A percentile compares a stretch with the other conserved stretches of the same genome.
These are phyloP conservation scores for Lophiostoma macrostomum DNA, from an alignment of 495 filamentous ascomycete species.

Conservation along the genomic window DNA sequence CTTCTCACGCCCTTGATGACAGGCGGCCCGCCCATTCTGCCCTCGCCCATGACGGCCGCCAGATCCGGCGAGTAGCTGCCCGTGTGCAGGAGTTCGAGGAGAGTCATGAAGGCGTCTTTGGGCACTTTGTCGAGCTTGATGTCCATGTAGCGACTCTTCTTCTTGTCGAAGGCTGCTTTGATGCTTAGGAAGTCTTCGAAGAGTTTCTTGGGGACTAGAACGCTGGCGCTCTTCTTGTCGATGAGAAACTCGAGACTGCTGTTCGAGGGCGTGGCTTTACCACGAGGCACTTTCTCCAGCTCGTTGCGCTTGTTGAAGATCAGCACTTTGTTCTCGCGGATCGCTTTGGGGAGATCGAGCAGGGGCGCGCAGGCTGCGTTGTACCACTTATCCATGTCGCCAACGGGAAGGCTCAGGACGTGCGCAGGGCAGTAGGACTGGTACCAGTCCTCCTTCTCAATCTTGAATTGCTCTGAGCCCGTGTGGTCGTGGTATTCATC, in stretches of 20 bases:
- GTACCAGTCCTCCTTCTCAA: slow-evolving; percentile 6
- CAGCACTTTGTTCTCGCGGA: slow-evolving; percentile 3
- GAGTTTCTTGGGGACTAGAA: slow-evolving; percentile 4
- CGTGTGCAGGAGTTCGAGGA: slow-evolving; percentile 27
- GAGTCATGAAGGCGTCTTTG: slow-evolving; percentile 15
- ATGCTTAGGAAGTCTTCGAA: slow-evolving; percentile 15
- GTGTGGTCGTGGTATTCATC: slow-evolving; percentile 3
- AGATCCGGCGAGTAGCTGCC: slow-evolving; percentile 22
- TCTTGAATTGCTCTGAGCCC: background rate
- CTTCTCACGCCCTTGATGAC: slow-evolving; percentile 13
- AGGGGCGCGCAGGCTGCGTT: slow-evolving; percentile 13
- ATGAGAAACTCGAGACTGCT: slow-evolving; percentile 25
- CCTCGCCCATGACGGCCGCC: background rate
- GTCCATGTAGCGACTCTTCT: slow-evolving; percentile 2
- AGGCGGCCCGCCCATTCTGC: slow-evolving; percentile 20
- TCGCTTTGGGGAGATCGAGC: slow-evolving; percentile 13
- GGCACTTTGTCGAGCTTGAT: slow-evolving; percentile 17
- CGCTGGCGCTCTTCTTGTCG: slow-evolving; percentile 4
- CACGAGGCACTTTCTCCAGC: slow-evolving; percentile 21
- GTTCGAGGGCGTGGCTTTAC: background rate
- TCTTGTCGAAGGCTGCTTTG: slow-evolving; percentile 9
- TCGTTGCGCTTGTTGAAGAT: slow-evolving; percentile 14
- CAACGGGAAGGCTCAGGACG: slow-evolving; percentile 4
- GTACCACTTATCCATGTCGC: slow-evolving; percentile 25
- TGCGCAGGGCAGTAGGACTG: slow-evolving; percentile 17